Base-by-base conservation (phyloP, 345 rosid species). In the Rhodamnia rubescens region DNA sequence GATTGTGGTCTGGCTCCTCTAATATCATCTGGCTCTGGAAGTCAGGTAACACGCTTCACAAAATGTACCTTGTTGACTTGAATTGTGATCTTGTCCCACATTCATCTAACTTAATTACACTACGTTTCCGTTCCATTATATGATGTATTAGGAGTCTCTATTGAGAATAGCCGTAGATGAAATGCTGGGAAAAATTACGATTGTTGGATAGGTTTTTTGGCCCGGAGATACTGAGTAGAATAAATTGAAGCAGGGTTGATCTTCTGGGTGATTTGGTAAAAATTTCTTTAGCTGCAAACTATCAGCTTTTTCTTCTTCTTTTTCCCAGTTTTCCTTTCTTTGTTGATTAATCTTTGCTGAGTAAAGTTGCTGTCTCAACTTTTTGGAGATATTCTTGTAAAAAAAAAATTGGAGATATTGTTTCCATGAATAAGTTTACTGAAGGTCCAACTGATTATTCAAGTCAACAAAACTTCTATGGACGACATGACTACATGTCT, bases 1-100 rank as follows among this genome's bases (percentile, higher is more conserved):
- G 98, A 97, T 84, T 96, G 94, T 82, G 96, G 98, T 84, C 89
- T 96, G 88, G 92, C 96, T 91, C 87, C 92, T 89, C 86, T 92
- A 81, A 75, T 89, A 88, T 90, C 95, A 54, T 89, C 94, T 74
- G 91, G 91, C 57, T 89, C 92, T 74, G 85, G 92, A 59, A 91
- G 89, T 87, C 94, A 92, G 97, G 98, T 95, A 91, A 85, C 40
- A 36, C 55, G 22, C 26, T 9, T 69, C 80, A 69, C 47, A 20
- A 36, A 36, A 69, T 2, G 14, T 69, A 69, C 80, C 26, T 9
- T 32, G 80, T 69, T 36, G 80, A 69, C 80, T 69, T 4, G 47
- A 36, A 69, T 69, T 3, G 5, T 36, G 12, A 69, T 32, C 80
- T 69, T 69, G 26, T 69, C 59, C 59, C 5, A 56, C 11, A 8